Evolutionary conservation across 2,329 filamentous ascomycete genomes (phyloP), one percentile per base, ranked within the genome.

Genomic region (Zopfia rhizophila): DNA sequence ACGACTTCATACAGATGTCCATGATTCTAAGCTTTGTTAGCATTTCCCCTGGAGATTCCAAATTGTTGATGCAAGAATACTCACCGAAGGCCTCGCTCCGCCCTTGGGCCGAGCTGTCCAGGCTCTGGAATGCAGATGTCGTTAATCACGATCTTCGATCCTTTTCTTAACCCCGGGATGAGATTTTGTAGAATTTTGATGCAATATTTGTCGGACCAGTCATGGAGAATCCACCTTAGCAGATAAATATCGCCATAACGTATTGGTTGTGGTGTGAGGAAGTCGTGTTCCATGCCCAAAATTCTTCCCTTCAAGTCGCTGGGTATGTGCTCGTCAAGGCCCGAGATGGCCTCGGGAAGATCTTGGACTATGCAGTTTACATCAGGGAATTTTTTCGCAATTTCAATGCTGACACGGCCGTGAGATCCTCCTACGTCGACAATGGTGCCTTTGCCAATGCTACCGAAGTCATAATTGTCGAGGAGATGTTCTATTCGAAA

Each of bases 121-220:
- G 29, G 29, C 14, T 32, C 29, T 30, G 51, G 51, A 7, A 45
- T 47, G 8, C 43, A 24, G 17, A 54, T 42, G 18, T 58, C 53
- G 30, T 56, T 39, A 11, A 41, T 45, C 50, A 56, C 14, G 7
- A 43, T 48, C 39, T 43, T 5, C 3, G 51, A 43, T 11, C 58
- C 55, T 4, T 28, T 29, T 38, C 57, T 64, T 7, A 72, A 49
- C 2, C 53, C 66, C 8, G 66, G 63, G 7, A 68, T 53, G 5
- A 73, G 55, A 1, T 53, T 55, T 13, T 58, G 53, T 16, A 73
- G 48, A 24, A 74, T 69, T 30, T 61, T 48, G 2, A 69, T 31
- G 32, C 53, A 63, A 45, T 73, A 68, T 38, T 64, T 65, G 48
- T 73, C 68, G 24, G 58, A 55, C 68, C 66, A 73, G 41, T 70